Evolutionary conservation across 306 rosid species (phyloP).

Genomic region (Begonia masoniana): DNA sequence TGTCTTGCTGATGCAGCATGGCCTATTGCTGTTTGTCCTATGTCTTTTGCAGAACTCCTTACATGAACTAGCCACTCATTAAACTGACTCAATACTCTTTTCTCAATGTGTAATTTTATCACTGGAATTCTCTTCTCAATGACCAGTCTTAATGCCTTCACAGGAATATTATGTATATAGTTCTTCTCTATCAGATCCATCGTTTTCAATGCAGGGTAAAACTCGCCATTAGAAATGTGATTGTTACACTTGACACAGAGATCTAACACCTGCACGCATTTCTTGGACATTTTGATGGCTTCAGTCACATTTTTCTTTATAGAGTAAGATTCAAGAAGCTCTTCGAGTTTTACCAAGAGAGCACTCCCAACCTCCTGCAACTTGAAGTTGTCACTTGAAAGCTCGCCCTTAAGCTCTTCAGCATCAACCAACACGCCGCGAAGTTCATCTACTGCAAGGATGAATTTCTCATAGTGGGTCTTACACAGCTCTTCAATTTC

Average conservation of each 20-base stretch:
- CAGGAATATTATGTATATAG: slow-evolving; percentile 46
- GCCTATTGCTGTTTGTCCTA: slow-evolving; percentile 74
- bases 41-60: slow-evolving; percentile 63
- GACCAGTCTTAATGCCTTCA: slow-evolving; percentile 47
- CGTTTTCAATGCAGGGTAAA: slow-evolving; percentile 75
- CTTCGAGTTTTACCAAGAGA: slow-evolving; percentile 74
- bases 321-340: slow-evolving; percentile 74
- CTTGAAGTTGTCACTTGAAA: slow-evolving; percentile 76
- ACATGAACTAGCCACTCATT: slow-evolving; percentile 90
- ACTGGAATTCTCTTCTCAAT: slow-evolving; percentile 60
- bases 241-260: slow-evolving; percentile 79
- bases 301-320: slow-evolving; percentile 67
- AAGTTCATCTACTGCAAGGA: slow-evolving; percentile 91
- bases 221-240: slow-evolving; percentile 55
- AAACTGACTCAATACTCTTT: slow-evolving; percentile 62
- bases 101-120: slow-evolving; percentile 66
- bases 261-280: slow-evolving; percentile 61
- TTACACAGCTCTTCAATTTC: slow-evolving; percentile 97
- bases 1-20: slow-evolving; percentile 57
- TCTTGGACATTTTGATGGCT: slow-evolving; percentile 71
- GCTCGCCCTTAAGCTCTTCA: slow-evolving; percentile 86
- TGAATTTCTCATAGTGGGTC: slow-evolving; percentile 94
- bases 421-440: slow-evolving; percentile 90
- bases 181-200: slow-evolving; percentile 67
- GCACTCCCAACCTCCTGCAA: slow-evolving; percentile 78